These are phyloP conservation scores for Pichia sp. DNA, from an alignment of 1,139 yeast genomes.

Conservation along the genomic window DNA sequence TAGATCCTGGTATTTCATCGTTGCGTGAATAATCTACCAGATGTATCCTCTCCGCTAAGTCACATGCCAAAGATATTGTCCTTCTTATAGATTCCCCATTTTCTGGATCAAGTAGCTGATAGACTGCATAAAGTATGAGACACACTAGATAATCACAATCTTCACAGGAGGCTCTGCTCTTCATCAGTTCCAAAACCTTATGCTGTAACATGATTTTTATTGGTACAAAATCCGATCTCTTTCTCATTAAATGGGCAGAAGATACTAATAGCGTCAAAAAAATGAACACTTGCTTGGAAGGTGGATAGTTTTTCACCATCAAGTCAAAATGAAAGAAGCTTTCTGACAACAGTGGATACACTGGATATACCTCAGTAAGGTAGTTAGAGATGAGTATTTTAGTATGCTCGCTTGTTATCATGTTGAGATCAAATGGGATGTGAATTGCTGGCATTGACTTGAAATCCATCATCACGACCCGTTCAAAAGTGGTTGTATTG, in stretches of 20 bases:
- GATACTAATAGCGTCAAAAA: slow-evolving; percentile 15
- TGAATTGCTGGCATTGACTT: slow-evolving; percentile 8
- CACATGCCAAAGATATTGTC: slow-evolving; percentile 15
- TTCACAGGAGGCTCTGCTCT: slow-evolving; percentile 6
- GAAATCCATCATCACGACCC: slow-evolving; percentile 1
- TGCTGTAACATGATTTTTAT: slow-evolving; percentile 17
- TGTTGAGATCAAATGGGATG: slow-evolving; percentile 13
- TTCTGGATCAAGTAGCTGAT: slow-evolving; percentile 18
- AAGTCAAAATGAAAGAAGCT: slow-evolving; percentile 16
- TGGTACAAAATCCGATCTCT: slow-evolving; percentile 13
- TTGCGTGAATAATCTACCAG: slow-evolving; percentile 10
- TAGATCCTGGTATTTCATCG: slow-evolving; percentile 9
- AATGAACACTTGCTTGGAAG: slow-evolving; percentile 13
- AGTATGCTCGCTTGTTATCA: slow-evolving; percentile 15
- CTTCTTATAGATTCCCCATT: slow-evolving; percentile 14
- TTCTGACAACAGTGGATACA: slow-evolving; percentile 14
- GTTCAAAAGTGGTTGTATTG: neutral
- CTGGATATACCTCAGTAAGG: slow-evolving; percentile 15
- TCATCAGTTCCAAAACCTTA: slow-evolving; percentile 12
- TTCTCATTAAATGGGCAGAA: slow-evolving; percentile 18
- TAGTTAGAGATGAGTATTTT: slow-evolving; percentile 16
- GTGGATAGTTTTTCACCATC: slow-evolving; percentile 15
- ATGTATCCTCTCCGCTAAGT: slow-evolving; percentile 15
- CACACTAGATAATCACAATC: slow-evolving; percentile 16
- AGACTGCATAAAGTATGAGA: slow-evolving; percentile 14